Evolutionary conservation across 164 flowering plant species (phyloP).

Genomic region (Warburgia ugandensis): DNA sequence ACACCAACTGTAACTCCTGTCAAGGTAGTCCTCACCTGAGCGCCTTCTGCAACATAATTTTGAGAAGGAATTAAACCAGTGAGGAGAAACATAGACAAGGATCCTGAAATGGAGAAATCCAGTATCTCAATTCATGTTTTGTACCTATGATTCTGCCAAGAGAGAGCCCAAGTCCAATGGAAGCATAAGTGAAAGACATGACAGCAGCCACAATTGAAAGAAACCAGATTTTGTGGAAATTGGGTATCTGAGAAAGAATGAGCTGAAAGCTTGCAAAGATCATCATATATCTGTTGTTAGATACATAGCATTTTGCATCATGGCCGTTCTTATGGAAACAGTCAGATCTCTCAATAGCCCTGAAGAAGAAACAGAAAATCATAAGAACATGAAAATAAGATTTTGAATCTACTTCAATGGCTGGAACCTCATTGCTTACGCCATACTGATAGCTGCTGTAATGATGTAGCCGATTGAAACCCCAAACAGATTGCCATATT

Average conservation of each 20-base stretch:
- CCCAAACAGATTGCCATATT: slow-evolving; percentile 4
- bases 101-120: too few species aligned
- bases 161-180: slow-evolving; percentile 22
- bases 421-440: neutral
- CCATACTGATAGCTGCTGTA: slow-evolving; percentile 3
- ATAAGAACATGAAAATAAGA: neutral
- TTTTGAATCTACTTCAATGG: neutral
- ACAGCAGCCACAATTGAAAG: slow-evolving; percentile 36
- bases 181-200: slow-evolving; percentile 38
- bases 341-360: slow-evolving; percentile 30
- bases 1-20: too few species aligned
- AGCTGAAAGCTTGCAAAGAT: slow-evolving; percentile 22
- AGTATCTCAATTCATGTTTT: too few species aligned
- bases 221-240: slow-evolving; percentile 29
- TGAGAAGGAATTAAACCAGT: too few species aligned
- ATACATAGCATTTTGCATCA: slow-evolving; percentile 15
- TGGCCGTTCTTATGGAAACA: slow-evolving; percentile 26
- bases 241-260: slow-evolving; percentile 31
- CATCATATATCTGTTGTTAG: slow-evolving; percentile 29
- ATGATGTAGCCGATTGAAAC: slow-evolving; percentile 7
- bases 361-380: slow-evolving; percentile 1
- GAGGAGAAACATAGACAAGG: too few species aligned
- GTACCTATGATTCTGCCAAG: slow-evolving; percentile 6
- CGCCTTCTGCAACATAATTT: too few species aligned
- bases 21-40: too few species aligned